Base-by-base conservation (phyloP, 2,329 filamentous ascomycete species). In the Lasiodiplodia sp. region DNA sequence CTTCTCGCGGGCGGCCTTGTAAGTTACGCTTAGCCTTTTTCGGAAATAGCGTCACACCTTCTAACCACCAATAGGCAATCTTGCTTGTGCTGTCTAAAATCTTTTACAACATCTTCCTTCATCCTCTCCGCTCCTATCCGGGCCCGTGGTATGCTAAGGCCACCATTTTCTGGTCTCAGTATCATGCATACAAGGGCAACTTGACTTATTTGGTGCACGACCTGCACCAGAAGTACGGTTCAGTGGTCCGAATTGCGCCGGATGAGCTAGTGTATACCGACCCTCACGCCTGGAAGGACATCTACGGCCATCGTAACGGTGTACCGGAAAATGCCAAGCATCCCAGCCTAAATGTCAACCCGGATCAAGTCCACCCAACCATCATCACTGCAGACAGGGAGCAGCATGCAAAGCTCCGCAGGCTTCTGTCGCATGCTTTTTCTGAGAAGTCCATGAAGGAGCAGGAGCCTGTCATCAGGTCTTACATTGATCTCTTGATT, bases 101-200 rank as follows among this genome's bases (percentile, higher is more conserved):
- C 4, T 69, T 81, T 44, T 81, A 83, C 72, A 79, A 78, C 67
- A 69, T 80, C 21, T 83, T 76, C 70, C 80, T 84, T 62, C 80
- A 83, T 38, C 82, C 83, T 3, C 75, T 84, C 0, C 72, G 75
- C 16, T 78, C 80, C 40, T 81, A 81, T 25, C 83, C 82, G 3
- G 83, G 83, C 0, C 78, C 79, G 1, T 67, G 64, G 64, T 56
- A 56, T 23, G 65, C 63, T 21, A 49, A 23, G 23, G 64, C 44
- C 2, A 55, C 55, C 25, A 85, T 82, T 82, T 78, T 82, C 2
- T 79, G 85, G 0, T 82, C 82, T 0, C 76, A 76, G 57, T 81
- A 84, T 85, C 66, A 84, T 76, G 70, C 75, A 74, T 34, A 34
- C 58, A 63, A 51, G 8, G 64, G 64, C 18, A 28, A 47, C 8